Conservation (phyloP, 129 eudicot genomes). For the Helianthus tuberosus region DNA sequence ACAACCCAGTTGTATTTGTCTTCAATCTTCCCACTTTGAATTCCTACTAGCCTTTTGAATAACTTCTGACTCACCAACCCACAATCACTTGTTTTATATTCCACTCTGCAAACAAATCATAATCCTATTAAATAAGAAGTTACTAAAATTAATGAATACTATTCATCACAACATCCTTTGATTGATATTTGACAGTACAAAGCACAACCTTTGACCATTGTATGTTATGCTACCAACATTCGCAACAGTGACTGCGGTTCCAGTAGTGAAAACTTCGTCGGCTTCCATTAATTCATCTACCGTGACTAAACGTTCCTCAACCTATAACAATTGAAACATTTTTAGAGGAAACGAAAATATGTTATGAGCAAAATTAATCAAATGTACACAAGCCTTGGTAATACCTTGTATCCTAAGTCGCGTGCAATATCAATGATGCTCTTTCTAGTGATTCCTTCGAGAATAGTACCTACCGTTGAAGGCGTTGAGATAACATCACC, state of each 20-base stretch:
- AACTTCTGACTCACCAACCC: constrained; percentile 41
- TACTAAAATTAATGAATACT: not conserved
- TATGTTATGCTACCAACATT: constrained; percentile 75
- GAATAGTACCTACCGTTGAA: constrained; percentile 61
- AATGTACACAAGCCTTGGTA: no score
- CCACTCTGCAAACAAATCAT: constrained; percentile 42
- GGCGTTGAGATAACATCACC: constrained; percentile 76
- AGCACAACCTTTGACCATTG: constrained; percentile 60
- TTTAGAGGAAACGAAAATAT: not conserved
- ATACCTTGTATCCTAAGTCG: constrained; percentile 69
- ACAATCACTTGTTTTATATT: constrained; percentile 43
- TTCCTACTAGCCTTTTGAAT: constrained; percentile 49
- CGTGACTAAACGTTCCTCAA: constrained; percentile 59
- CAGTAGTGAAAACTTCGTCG: constrained; percentile 86
- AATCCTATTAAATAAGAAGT: not conserved
- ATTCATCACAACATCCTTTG: not conserved
- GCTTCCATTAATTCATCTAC: constrained; percentile 66
- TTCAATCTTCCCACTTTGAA: constrained; percentile 58
- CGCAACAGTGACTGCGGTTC: constrained; percentile 86
- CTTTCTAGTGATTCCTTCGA: constrained; percentile 83
- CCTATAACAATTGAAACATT: constrained; percentile 36
- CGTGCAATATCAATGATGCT: constrained; percentile 76
- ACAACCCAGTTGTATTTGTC: constrained; percentile 80
- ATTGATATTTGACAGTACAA: not conserved
- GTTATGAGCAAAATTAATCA: not conserved